Conservation (phyloP, 345 rosid species). For the Hibiscus syriacus region DNA sequence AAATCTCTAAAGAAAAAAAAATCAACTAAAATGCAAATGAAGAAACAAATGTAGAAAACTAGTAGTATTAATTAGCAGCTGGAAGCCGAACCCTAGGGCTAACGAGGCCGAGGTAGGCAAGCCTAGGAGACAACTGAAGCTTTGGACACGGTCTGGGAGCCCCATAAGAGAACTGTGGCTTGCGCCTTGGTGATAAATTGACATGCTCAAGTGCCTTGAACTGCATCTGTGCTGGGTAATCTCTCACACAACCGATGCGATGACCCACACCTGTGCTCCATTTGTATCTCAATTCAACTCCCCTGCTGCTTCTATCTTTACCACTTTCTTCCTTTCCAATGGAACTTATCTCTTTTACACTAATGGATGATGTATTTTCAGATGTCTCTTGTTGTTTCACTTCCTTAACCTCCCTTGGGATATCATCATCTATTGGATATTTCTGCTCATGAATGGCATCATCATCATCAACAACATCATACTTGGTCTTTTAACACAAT, state of each 20-base stretch:
- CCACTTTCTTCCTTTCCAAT: no score
- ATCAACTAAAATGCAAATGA: no score
- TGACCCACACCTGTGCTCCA: slow-evolving; percentile 48
- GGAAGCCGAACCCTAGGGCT: slow-evolving; percentile 27
- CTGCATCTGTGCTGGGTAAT: slow-evolving; percentile 32
- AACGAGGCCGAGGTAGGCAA: slow-evolving; percentile 39
- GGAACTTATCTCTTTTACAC: no score
- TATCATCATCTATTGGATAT: slow-evolving; percentile 30
- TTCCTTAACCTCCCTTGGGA: not conserved
- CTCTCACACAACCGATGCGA: slow-evolving; percentile 34
- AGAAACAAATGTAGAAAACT: no score
- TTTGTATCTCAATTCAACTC: no score
- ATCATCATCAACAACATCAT: no score
- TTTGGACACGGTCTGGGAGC: slow-evolving; percentile 49
- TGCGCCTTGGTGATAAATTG: slow-evolving; percentile 27
- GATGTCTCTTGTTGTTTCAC: not conserved
- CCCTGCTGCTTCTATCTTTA: no score
- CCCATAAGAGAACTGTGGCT: not conserved
- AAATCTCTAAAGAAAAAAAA: no score
- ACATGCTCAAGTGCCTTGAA: slow-evolving; percentile 33
- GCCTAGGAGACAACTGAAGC: slow-evolving; percentile 36
- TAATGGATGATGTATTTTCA: not conserved
- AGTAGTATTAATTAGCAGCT: not conserved
- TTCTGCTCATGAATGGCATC: slow-evolving; percentile 23
- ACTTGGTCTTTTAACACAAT: no score